These are phyloP conservation scores for Ganoderma multipileum DNA, from an alignment of 1,284 basidiomycete species.

Conservation along the genomic window DNA sequence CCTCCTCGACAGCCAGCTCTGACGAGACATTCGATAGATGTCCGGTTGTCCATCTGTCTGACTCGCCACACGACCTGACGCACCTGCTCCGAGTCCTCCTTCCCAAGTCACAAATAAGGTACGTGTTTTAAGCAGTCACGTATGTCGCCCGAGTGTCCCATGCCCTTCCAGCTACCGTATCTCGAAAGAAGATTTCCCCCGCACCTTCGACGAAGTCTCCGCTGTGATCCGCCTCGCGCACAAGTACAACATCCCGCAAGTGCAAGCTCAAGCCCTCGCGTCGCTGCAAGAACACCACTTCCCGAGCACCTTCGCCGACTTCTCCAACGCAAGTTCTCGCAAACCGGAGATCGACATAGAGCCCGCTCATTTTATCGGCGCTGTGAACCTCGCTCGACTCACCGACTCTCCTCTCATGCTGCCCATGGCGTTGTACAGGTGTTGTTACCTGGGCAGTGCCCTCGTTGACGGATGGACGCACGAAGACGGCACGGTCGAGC, in stretches of 20 bases:
- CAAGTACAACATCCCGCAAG: not conserved
- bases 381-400: constrained; percentile 17
- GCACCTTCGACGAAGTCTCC: not conserved
- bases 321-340: not conserved
- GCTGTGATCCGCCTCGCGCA: not conserved
- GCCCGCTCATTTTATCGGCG: not conserved
- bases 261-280: constrained; percentile 2
- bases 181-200: not conserved
- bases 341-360: not conserved
- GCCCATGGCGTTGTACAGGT: constrained; percentile 15
- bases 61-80: constrained; percentile 18
- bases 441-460: not conserved
- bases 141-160: not conserved
- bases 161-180: not conserved
- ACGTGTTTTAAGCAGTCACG: not conserved
- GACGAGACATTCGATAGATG: constrained; percentile 20
- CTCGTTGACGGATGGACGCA: constrained; percentile 12
- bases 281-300: not conserved
- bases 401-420: constrained; percentile 5
- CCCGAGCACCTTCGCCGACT: not conserved
- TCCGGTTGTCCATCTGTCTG: constrained; percentile 21
- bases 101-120: not conserved
- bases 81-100: constrained; percentile 11
- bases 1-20: constrained; percentile 21
- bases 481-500: constrained; percentile 13